A percentile compares a stretch with the other conserved stretches of the same genome.
Evolutionary conservation across 2,329 filamentous ascomycete genomes (phyloP).

Genomic region (Penicillium freii): DNA sequence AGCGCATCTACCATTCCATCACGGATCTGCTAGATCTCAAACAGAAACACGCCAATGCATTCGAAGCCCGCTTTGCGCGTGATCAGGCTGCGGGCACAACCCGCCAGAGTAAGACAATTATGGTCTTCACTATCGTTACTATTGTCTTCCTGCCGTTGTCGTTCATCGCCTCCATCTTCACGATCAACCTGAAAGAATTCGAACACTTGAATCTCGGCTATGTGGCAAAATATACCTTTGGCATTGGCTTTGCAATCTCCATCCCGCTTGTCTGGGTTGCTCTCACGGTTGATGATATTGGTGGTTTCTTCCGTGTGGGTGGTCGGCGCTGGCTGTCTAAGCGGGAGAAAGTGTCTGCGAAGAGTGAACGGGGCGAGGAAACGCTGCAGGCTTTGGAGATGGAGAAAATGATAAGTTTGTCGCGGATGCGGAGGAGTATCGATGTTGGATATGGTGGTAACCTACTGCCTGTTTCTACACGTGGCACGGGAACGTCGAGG

Average conservation of each 20-base stretch:
- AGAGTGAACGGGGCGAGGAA: conserved; percentile 1
- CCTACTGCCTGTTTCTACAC: conserved; percentile 29
- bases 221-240: conserved; percentile 57
- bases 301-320: conserved; percentile 30
- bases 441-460: conserved; percentile 28
- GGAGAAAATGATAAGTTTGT: conserved; percentile 28
- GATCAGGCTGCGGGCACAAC: conserved; percentile 63
- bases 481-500: conserved; percentile 17
- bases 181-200: conserved; percentile 54
- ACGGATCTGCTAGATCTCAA: conserved; percentile 65
- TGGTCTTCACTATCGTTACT: conserved; percentile 61
- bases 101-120: conserved; percentile 56
- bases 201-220: conserved; percentile 48
- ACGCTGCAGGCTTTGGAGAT: conserved; percentile 23
- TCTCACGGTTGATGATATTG: conserved; percentile 46
- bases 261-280: conserved; percentile 51
- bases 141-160: conserved; percentile 57
- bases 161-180: conserved; percentile 57
- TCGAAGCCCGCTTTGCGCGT: conserved; percentile 58
- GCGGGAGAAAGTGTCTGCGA: conserved; percentile 3
- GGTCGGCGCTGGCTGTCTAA: conserved; percentile 27
- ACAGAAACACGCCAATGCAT: conserved; percentile 67
- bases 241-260: conserved; percentile 54
- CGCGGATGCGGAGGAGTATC: conserved; percentile 23
- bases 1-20: conserved; percentile 59